Evolutionary conservation across 805 yeast genomes (phyloP).

Genomic region (Danielozyma ontarioensis): DNA sequence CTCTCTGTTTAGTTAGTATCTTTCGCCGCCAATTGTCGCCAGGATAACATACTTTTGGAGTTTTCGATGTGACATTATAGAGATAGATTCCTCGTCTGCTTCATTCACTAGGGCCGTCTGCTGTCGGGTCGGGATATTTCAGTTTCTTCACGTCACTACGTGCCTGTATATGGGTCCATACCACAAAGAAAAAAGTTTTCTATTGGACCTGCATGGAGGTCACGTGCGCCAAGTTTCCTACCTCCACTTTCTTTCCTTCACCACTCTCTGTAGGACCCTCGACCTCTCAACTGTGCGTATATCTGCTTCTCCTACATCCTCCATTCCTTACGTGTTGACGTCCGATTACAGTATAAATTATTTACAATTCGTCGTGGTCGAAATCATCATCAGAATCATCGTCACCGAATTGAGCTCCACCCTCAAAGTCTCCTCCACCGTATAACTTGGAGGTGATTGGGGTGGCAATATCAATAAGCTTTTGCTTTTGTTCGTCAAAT

Average conservation of each 20-base stretch:
- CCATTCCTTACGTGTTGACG: too few species aligned
- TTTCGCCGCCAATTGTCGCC: not conserved
- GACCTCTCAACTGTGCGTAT: too few species aligned
- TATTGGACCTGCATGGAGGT: too few species aligned
- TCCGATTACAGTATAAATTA: not conserved
- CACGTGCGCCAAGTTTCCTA: too few species aligned
- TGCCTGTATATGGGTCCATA: not conserved
- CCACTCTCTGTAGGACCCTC: too few species aligned
- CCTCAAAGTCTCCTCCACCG: slow-evolving; percentile 47
- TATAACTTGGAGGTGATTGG: slow-evolving; percentile 87
- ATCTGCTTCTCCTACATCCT: too few species aligned
- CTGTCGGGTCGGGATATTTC: not conserved
- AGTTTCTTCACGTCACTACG: too few species aligned
- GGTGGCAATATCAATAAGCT: slow-evolving; percentile 74
- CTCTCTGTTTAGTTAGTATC: slow-evolving; percentile 24
- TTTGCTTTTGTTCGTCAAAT: slow-evolving; percentile 84
- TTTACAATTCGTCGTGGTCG: slow-evolving; percentile 42
- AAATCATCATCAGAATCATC: slow-evolving; percentile 40
- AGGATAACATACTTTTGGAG: slow-evolving; percentile 15
- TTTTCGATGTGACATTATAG: slow-evolving; percentile 14
- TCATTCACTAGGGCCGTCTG: too few species aligned
- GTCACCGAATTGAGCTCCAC: slow-evolving; percentile 34
- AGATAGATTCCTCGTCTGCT: too few species aligned
- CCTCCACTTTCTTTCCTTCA: too few species aligned
- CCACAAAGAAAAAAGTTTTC: not conserved